Percentiles rank a stretch among this genome's conserved stretches.
phyloP scores from a whole-genome alignment of 345 rosid genomes.

The Sapria himalayana region DNA sequence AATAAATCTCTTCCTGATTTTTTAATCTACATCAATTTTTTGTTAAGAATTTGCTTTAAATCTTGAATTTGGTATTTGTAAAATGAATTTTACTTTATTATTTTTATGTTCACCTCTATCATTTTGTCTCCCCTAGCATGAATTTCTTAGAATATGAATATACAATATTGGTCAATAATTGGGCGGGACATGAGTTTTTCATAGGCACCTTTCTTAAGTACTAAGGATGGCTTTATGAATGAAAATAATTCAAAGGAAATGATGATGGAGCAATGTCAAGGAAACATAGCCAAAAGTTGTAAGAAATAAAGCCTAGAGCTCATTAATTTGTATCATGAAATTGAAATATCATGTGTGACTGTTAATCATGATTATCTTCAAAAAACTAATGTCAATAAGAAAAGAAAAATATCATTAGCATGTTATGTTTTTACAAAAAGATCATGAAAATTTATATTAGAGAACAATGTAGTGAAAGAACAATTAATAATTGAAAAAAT shows the following conservation, averaged over 20 bases:
- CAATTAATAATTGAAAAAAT: slow-evolving; percentile 82
- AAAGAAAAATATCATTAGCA: slow-evolving; percentile 11
- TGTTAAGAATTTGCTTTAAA: slow-evolving; percentile 23
- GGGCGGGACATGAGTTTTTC: slow-evolving; percentile 17
- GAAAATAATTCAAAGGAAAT: slow-evolving; percentile 11
- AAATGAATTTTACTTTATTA: slow-evolving; percentile 17
- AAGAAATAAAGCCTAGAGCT: slow-evolving; percentile 20
- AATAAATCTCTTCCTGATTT: slow-evolving; percentile 30
- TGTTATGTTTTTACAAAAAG: slow-evolving; percentile 20
- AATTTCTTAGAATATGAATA: slow-evolving; percentile 29
- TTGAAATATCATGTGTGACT: slow-evolving; percentile 34
- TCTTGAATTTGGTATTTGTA: slow-evolving; percentile 18
- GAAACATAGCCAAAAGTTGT: slow-evolving; percentile 19
- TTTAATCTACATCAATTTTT: slow-evolving; percentile 23
- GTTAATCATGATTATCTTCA: slow-evolving; percentile 16
- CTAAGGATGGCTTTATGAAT: slow-evolving; percentile 6
- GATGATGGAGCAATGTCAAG: slow-evolving; percentile 16
- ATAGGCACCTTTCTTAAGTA: slow-evolving; percentile 31
- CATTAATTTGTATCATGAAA: slow-evolving; percentile 31
- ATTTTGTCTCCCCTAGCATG: slow-evolving; percentile 12
- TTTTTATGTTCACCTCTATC: slow-evolving; percentile 24
- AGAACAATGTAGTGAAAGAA: slow-evolving; percentile 50
- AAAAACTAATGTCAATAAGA: slow-evolving; percentile 14
- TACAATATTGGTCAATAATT: slow-evolving; percentile 25
- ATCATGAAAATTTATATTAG: slow-evolving; percentile 27